Conservation (phyloP, 768 basidiomycete species). For the Russula griseocarnosa region DNA sequence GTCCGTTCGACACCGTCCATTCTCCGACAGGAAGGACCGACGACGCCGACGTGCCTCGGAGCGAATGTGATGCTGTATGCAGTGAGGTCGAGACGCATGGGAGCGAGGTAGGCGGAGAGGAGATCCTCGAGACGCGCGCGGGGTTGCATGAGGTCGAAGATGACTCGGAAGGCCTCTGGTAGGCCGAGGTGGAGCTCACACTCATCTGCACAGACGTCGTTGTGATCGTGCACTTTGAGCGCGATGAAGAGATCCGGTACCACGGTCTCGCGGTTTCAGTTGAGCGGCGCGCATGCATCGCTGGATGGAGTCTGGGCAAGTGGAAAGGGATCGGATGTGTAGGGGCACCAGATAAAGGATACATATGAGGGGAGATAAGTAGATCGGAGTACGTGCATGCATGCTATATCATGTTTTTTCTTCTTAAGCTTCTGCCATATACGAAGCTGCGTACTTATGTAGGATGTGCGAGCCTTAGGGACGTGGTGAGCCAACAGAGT, state of each 20-base stretch:
- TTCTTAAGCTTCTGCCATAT: background rate
- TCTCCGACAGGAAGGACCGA: conserved; percentile 25
- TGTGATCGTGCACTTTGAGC: conserved; percentile 72
- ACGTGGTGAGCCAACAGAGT: conserved; percentile 66
- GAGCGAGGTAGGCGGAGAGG: conserved; percentile 44
- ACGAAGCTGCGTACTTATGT: conserved; percentile 48
- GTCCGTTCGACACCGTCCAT: conserved; percentile 27
- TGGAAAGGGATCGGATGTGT: conserved; percentile 75
- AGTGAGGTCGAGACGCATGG: conserved; percentile 36
- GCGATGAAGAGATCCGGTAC: conserved; percentile 77
- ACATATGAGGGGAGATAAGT: conserved; percentile 67
- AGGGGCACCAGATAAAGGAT: conserved; percentile 58
- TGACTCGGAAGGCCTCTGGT: conserved; percentile 71
- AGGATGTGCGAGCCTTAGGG: conserved; percentile 60
- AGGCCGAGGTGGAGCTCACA: conserved; percentile 69
- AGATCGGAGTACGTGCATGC: conserved; percentile 77
- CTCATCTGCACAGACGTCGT: conserved; percentile 75
- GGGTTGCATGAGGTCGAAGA: conserved; percentile 76
- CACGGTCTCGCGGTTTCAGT: conserved; percentile 66
- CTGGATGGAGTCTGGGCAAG: conserved; percentile 12
- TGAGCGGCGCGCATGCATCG: conserved; percentile 35
- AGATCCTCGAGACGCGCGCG: conserved; percentile 74
- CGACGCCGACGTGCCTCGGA: conserved; percentile 7
- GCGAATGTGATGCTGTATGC: conserved; percentile 17
- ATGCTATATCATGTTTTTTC: conserved; percentile 42